phyloP scores from a whole-genome alignment of 2,329 filamentous ascomycete species.

The Claviceps spartinae region DNA sequence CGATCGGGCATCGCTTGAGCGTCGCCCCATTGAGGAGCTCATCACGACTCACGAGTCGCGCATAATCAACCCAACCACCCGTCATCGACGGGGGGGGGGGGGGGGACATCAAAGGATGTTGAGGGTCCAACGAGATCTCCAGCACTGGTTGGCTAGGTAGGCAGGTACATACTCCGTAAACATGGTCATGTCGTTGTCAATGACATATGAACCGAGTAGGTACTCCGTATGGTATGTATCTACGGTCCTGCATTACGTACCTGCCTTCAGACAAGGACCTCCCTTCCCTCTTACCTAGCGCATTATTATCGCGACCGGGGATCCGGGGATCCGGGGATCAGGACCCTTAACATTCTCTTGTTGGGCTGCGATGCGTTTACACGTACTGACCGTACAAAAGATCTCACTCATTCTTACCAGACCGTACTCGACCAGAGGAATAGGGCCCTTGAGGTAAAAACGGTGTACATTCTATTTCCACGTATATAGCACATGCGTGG shows the following conservation, averaged over 20 bases:
- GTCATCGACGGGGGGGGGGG: background rate
- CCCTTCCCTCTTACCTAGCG: background rate
- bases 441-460: too few relatives aligned
- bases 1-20: conserved; percentile 1
- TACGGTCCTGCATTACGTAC: too few relatives aligned
- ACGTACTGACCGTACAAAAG: too few relatives aligned
- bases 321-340: background rate
- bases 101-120: background rate
- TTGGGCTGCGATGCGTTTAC: background rate
- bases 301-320: background rate
- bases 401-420: too few relatives aligned
- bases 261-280: background rate
- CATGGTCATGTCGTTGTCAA: background rate
- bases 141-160: background rate
- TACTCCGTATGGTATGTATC: too few relatives aligned
- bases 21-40: background rate
- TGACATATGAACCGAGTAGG: background rate
- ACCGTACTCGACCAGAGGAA: too few relatives aligned
- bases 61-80: background rate
- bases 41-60: background rate
- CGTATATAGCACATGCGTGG: too few relatives aligned
- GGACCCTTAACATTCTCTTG: background rate
- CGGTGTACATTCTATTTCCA: too few relatives aligned
- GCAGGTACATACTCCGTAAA: background rate
- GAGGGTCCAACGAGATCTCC: background rate